A percentile compares a stretch with the other conserved stretches of the same genome.
phyloP scores from a whole-genome alignment of 495 filamentous ascomycete species.

The Platismatia glauca region DNA sequence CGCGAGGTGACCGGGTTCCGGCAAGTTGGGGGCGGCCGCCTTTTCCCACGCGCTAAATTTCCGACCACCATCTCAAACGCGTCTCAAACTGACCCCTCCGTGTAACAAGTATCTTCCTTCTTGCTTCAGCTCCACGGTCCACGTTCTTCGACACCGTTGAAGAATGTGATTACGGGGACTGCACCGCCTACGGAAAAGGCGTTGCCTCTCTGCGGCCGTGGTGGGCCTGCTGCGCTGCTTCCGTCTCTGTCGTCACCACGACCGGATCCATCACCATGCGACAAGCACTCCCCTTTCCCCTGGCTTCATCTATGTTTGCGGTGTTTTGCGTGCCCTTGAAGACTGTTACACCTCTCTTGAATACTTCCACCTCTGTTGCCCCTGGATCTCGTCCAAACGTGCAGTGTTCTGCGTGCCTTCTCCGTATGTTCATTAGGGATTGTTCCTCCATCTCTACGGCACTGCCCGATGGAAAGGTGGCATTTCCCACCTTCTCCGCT shows the following conservation, averaged over 20 bases:
- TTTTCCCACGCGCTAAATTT: too few relatives aligned
- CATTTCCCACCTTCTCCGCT: not conserved
- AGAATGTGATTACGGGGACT: not conserved
- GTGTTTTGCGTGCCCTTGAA: not conserved
- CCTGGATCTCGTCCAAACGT: not conserved
- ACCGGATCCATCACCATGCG: not conserved
- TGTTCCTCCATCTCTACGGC: not conserved
- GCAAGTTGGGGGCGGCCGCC: too few relatives aligned
- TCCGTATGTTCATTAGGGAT: not conserved
- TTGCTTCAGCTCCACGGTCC: not conserved
- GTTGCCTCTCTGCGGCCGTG: not conserved
- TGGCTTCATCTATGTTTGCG: not conserved
- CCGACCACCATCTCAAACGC: not conserved
- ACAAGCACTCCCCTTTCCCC: not conserved
- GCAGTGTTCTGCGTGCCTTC: constrained; percentile 1
- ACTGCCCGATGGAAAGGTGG: not conserved
- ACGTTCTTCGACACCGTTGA: not conserved
- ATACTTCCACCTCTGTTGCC: not conserved
- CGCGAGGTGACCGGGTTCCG: not conserved
- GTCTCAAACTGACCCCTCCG: not conserved
- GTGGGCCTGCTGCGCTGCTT: not conserved
- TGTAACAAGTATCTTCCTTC: not conserved
- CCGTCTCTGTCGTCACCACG: not conserved
- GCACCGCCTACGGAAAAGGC: not conserved
- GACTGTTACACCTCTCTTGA: not conserved